Conservation (phyloP, 2,329 filamentous ascomycete species). For the Monosporascus sp. region DNA sequence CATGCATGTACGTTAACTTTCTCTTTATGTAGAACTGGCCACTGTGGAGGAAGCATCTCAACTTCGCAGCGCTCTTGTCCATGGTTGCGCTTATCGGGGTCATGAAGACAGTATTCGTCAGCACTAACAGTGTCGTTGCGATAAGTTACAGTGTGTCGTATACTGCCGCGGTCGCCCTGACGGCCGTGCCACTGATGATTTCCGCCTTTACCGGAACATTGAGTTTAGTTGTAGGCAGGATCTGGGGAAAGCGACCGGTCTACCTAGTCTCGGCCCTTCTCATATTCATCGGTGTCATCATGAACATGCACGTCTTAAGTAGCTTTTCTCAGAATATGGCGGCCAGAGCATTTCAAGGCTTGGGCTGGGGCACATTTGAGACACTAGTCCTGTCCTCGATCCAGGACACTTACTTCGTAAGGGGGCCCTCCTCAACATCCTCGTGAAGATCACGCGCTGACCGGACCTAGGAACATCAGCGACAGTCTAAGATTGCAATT, state of each 20-base stretch:
- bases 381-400: constrained; percentile 46
- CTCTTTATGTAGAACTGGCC: constrained; percentile 49
- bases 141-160: constrained; percentile 39
- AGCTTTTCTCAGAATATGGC: constrained; percentile 43
- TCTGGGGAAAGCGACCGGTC: constrained; percentile 48
- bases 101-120: constrained; percentile 50
- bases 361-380: constrained; percentile 57
- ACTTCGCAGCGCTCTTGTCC: constrained; percentile 41
- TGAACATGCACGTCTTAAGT: constrained; percentile 39
- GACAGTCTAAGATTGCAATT: constrained; percentile 37
- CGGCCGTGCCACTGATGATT: constrained; percentile 46
- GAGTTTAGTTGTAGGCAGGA: constrained; percentile 36
- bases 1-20: constrained; percentile 1
- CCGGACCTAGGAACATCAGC: constrained; percentile 47
- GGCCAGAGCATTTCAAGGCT: constrained; percentile 47
- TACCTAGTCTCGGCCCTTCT: constrained; percentile 41
- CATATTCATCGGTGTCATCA: constrained; percentile 44
- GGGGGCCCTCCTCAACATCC: constrained; percentile 11
- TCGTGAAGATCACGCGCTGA: constrained; percentile 13
- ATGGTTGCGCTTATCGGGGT: constrained; percentile 40
- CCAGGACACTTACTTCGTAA: constrained; percentile 52
- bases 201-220: constrained; percentile 40
- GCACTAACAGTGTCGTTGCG: constrained; percentile 40
- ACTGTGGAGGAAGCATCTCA: constrained; percentile 46
- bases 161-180: constrained; percentile 42